phyloP scores from a whole-genome alignment of 208 protist species.

The Naegleria gruberi region DNA sequence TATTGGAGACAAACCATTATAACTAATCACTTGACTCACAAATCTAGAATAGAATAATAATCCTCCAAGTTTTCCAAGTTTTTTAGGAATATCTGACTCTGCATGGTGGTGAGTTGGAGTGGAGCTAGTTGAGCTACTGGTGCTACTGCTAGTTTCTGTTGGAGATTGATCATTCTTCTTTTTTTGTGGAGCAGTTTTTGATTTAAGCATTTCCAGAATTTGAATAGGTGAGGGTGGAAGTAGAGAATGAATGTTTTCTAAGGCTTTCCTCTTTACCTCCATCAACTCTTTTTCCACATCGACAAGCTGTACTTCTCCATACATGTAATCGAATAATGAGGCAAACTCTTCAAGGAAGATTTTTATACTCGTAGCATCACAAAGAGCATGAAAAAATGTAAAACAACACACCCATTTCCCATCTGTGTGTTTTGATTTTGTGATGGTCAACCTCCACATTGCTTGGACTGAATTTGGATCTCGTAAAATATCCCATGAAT shows the following conservation, averaged over 20 bases:
- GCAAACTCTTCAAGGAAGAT: neutral
- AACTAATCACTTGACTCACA: neutral
- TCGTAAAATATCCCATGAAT: neutral
- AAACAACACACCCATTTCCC: neutral
- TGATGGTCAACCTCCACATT: neutral
- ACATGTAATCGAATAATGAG: neutral
- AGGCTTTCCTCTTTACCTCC: neutral
- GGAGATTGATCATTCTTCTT: neutral
- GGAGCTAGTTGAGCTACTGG: neutral
- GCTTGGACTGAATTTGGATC: neutral
- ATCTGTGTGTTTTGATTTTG: neutral
- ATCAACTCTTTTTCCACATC: neutral
- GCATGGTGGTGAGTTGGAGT: neutral
- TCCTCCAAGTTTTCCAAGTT: neutral
- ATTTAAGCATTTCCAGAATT: neutral
- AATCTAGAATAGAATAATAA: neutral
- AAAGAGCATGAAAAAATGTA: neutral
- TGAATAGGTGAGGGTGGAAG: neutral
- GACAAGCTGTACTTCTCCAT: neutral
- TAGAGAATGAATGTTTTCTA: neutral
- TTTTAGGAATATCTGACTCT: neutral
- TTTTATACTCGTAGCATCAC: neutral
- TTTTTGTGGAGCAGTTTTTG: neutral
- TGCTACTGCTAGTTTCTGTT: neutral
- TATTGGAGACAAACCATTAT: neutral